Percentiles rank a stretch among this genome's conserved stretches.
phyloP scores from a whole-genome alignment of 257 asterid genomes.

The Orobanche coerulescens region DNA sequence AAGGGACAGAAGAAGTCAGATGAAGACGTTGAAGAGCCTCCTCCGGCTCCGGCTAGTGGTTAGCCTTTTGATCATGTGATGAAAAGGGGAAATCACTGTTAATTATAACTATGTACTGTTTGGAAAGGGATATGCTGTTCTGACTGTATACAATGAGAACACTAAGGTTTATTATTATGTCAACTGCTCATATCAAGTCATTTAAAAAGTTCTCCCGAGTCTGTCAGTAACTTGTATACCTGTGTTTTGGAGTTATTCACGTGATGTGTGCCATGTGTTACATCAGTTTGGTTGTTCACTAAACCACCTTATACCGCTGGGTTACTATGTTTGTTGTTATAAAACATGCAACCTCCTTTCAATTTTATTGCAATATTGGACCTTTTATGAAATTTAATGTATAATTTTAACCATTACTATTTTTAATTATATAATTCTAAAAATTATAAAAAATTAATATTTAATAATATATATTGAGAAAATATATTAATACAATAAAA shows the following conservation, averaged over 20 bases:
- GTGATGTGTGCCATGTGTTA: too few species aligned
- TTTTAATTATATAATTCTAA: too few species aligned
- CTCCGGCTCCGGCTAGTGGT: slow-evolving; percentile 45
- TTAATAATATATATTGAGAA: too few species aligned
- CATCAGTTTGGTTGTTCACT: too few species aligned
- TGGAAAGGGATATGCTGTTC: slow-evolving; percentile 17
- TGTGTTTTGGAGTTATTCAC: slow-evolving; percentile 4
- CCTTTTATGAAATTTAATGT: too few species aligned
- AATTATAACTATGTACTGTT: slow-evolving; percentile 18
- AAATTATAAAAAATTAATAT: too few species aligned
- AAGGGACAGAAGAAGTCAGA: slow-evolving; percentile 51
- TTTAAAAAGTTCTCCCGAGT: slow-evolving; percentile 7
- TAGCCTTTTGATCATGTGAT: slow-evolving; percentile 19
- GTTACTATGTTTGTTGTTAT: too few species aligned
- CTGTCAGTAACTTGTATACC: background rate
- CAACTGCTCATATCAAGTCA: background rate
- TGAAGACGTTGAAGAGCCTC: slow-evolving; percentile 38
- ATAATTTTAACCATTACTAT: too few species aligned
- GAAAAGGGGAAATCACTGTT: slow-evolving; percentile 11
- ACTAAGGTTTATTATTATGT: background rate
- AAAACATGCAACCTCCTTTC: too few species aligned
- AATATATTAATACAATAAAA: too few species aligned
- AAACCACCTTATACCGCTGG: too few species aligned
- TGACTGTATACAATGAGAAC: slow-evolving; percentile 14
- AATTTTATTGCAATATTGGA: too few species aligned